Evolutionary conservation across 306 rosid genomes (phyloP).

Genomic region (Cicer judaicum): DNA sequence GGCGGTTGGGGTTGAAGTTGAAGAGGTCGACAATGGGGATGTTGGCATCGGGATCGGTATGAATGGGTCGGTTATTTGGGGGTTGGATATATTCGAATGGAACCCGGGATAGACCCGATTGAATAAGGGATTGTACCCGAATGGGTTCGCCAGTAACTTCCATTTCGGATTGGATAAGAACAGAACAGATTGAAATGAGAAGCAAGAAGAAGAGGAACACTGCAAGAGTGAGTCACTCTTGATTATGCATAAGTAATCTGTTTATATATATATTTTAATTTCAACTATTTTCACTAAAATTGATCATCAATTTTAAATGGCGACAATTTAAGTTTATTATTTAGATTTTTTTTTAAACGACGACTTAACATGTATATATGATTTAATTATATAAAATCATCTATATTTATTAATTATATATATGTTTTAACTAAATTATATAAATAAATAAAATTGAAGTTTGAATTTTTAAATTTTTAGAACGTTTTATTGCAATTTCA

Average conservation of each 20-base stretch:
- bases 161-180: constrained; percentile 42
- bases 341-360: no score
- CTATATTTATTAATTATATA: no score
- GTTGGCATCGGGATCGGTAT: not conserved
- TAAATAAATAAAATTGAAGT: no score
- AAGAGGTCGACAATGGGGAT: constrained; percentile 62
- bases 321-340: no score
- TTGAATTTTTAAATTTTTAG: no score
- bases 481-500: no score
- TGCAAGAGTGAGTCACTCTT: not conserved
- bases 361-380: no score
- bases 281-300: no score
- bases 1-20: constrained; percentile 53
- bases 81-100: constrained; percentile 80
- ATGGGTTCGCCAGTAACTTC: constrained; percentile 50
- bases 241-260: not conserved
- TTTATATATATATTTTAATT: no score
- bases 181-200: not conserved
- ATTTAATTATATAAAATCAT: no score
- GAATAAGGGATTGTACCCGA: constrained; percentile 67
- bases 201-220: not conserved
- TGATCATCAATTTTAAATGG: no score
- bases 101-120: constrained; percentile 60
- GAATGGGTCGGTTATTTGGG: constrained; percentile 45
- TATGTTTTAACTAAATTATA: no score